Conservation (phyloP, 2,329 filamentous ascomycete genomes). For the Trichoderma oligosporum region DNA sequence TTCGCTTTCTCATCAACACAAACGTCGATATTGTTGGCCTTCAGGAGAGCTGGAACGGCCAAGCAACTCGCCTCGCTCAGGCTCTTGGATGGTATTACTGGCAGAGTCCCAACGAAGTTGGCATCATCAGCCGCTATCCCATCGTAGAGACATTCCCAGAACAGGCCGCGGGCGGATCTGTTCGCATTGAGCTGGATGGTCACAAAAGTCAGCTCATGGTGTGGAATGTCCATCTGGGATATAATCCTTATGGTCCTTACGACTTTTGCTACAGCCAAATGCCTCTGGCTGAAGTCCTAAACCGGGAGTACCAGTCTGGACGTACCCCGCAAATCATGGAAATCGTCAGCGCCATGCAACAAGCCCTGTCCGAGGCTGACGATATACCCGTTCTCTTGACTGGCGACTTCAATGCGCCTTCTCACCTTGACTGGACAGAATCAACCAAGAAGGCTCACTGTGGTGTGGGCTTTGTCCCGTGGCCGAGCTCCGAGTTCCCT, state of each 20-base stretch:
- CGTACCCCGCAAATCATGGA: constrained; percentile 38
- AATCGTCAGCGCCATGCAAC: constrained; percentile 34
- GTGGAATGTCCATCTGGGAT: constrained; percentile 37
- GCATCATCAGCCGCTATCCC: constrained; percentile 39
- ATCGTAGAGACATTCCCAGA: constrained; percentile 31
- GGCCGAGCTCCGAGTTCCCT: constrained; percentile 39
- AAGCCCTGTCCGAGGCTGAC: constrained; percentile 31
- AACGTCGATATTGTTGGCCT: constrained; percentile 38
- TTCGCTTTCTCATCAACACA: constrained; percentile 32
- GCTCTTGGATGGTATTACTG: constrained; percentile 40
- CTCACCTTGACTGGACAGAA: constrained; percentile 41
- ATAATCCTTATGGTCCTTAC: constrained; percentile 41
- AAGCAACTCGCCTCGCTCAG: constrained; percentile 33
- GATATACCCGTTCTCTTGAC: constrained; percentile 36
- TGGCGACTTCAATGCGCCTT: constrained; percentile 44
- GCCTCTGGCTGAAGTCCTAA: constrained; percentile 32
- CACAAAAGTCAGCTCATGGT: constrained; percentile 32
- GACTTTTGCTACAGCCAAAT: constrained; percentile 40
- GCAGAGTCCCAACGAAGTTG: constrained; percentile 32
- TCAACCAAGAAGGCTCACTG: constrained; percentile 35
- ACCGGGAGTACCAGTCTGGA: constrained; percentile 35
- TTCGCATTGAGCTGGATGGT: constrained; percentile 36
- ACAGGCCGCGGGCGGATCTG: constrained; percentile 30
- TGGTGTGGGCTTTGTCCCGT: constrained; percentile 33
- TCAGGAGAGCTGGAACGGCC: constrained; percentile 35